These are phyloP conservation scores for Austroboletus olivaceoglutinosus DNA, from an alignment of 1,284 basidiomycete genomes.

Conservation along the genomic window DNA sequence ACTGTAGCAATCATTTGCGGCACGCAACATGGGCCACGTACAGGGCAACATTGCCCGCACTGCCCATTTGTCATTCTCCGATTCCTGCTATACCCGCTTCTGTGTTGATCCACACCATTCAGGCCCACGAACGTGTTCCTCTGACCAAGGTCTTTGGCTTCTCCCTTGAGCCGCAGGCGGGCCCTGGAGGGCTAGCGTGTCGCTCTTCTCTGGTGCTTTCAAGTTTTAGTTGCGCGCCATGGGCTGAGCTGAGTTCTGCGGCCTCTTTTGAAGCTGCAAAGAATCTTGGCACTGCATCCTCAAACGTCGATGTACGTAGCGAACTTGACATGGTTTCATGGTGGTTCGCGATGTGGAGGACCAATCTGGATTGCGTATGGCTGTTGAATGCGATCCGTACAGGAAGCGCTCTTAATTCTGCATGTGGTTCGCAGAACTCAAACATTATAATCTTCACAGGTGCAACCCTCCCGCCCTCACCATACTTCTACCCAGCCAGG, in stretches of 20 bases:
- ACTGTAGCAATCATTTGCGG: conserved; percentile 4
- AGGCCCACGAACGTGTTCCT: conserved; percentile 30
- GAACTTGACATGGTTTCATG: conserved; percentile 36
- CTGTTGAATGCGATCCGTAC: conserved; percentile 31
- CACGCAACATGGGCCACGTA: conserved; percentile 29
- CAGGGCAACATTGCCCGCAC: conserved; percentile 25
- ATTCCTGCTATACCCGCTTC: conserved; percentile 1
- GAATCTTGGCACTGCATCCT: conserved; percentile 20
- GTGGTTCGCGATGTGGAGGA: conserved; percentile 27
- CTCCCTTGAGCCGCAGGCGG: conserved; percentile 11
- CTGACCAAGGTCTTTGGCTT: conserved; percentile 25
- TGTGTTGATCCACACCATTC: conserved; percentile 11
- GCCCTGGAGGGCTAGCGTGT: conserved; percentile 7
- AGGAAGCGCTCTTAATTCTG: conserved; percentile 23
- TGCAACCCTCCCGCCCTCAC: conserved; percentile 23
- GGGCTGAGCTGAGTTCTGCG: conserved; percentile 18
- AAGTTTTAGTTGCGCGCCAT: conserved; percentile 32
- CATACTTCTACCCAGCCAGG: conserved; percentile 19
- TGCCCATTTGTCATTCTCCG: conserved; percentile 20
- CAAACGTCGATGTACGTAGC: conserved; percentile 25
- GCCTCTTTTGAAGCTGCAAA: conserved; percentile 3
- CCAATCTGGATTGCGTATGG: conserved; percentile 19
- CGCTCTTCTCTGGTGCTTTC: conserved; percentile 30
- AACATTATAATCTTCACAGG: conserved; percentile 19
- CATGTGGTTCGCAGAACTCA: conserved; percentile 13